Base-by-base conservation (phyloP, 768 basidiomycete genomes). In the Russula foetens region DNA sequence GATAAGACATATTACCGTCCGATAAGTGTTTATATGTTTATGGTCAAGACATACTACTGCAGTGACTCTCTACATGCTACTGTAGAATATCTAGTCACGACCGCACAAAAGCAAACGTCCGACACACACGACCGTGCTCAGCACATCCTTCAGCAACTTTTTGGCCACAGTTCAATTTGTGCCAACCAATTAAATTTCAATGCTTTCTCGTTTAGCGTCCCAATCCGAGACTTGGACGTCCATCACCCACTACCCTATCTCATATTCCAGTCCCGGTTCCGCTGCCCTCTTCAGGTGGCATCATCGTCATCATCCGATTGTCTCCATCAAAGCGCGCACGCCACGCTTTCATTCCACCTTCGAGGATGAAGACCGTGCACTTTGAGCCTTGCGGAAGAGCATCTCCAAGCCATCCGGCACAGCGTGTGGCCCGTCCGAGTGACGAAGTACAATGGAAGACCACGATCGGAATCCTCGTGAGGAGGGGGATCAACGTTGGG, bases 241-340 rank as follows among this genome's bases (percentile, higher is more conserved):
- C 31, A 33, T 4, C 31, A 33, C 28, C 17, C 26, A 48, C 28
- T 17, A 24, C 2, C 47, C 6, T 6, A 29, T 9, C 19, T 29
- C 45, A 59, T 29, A 46, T 54, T 23, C 39, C 39, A 15, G 19
- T 48, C 4, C 35, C 47, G 21, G 12, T 39, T 19, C 33, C 39
- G 15, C 41, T 47, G 28, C 24, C 46, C 19, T 44, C 59, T 23
- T 54, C 59, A 7, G 8, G 24, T 11, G 94, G 92, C 24, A 96
- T 89, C 19, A 62, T 68, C 21, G 69, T 45, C 9, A 63, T 48
- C 44, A 67, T 52, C n/a, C 23, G 39, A 28, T 51, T 47, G 31
- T 66, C 67, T 21, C 59, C 63, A 15, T 56, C 66, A 49, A 63
- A 69, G 31, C 59, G 35, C 39, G 23, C 67, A 9, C 65, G 50